Evolutionary conservation across 2,329 filamentous ascomycete genomes (phyloP).

Genomic region (Hypoxylon sp.): DNA sequence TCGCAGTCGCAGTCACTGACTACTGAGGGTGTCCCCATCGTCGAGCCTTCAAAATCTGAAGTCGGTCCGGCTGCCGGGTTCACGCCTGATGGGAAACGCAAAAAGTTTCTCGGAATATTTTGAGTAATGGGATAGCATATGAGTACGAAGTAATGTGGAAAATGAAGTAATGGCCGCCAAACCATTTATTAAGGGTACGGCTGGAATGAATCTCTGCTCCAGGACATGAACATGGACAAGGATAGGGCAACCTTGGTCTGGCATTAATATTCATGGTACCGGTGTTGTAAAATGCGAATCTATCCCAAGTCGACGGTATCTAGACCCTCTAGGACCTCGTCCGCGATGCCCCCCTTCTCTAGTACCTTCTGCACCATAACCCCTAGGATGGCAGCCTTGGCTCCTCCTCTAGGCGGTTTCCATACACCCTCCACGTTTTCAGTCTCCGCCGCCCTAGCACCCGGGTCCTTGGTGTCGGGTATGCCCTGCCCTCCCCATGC

Average conservation of each 20-base stretch:
- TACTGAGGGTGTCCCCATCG: conserved; percentile 20
- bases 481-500: conserved; percentile 57
- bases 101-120: conserved; percentile 90
- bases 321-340: conserved; percentile 86
- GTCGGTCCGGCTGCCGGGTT: conserved; percentile 30
- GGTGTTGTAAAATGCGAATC: conserved; percentile 44
- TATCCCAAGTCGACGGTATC: conserved; percentile 75
- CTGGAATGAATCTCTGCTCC: conserved; percentile 29
- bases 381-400: conserved; percentile 79
- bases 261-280: conserved; percentile 40
- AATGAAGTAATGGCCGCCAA: conserved; percentile 2
- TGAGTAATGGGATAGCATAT: conserved; percentile 52
- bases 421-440: conserved; percentile 79
- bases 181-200: conserved; percentile 15
- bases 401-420: conserved; percentile 86
- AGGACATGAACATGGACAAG: conserved; percentile 5
- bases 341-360: conserved; percentile 81
- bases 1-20: background rate
- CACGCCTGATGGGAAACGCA: conserved; percentile 61
- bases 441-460: conserved; percentile 62
- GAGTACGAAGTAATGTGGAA: conserved; percentile 17
- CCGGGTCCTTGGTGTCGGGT: conserved; percentile 56
- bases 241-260: conserved; percentile 12
- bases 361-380: conserved; percentile 82
- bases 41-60: conserved; percentile 27